Evolutionary conservation across 2,329 filamentous ascomycete species (phyloP).

Genomic region (Pyrenophora tritici-repentis): DNA sequence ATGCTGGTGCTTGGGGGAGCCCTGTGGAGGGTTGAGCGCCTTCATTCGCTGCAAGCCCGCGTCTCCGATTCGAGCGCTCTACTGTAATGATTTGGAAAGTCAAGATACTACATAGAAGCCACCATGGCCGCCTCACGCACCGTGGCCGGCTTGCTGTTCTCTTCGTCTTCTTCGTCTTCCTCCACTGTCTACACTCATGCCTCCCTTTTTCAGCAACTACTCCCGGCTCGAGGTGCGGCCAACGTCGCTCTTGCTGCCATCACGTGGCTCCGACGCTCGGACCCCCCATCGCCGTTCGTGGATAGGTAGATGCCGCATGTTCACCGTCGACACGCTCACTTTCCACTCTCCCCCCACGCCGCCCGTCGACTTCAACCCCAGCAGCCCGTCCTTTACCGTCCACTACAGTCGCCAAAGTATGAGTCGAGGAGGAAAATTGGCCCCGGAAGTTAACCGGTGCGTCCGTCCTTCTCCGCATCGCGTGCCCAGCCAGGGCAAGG

Average conservation of each 20-base stretch:
- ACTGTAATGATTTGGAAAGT: neutral
- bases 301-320: constrained; percentile 11
- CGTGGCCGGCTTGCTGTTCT: no score
- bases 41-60: constrained; percentile 30
- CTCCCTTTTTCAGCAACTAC: neutral
- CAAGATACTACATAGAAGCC: neutral
- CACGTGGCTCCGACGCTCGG: constrained; percentile 11
- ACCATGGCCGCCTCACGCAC: no score
- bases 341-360: constrained; percentile 13
- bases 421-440: constrained; percentile 96
- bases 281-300: constrained; percentile 9
- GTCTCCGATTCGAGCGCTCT: constrained; percentile 27
- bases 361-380: constrained; percentile 20
- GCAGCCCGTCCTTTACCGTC: constrained; percentile 29
- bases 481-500: constrained; percentile 21
- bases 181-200: neutral
- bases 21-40: constrained; percentile 12
- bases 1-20: constrained; percentile 9
- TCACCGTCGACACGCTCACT: constrained; percentile 9
- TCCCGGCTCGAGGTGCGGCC: neutral
- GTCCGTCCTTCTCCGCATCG: constrained; percentile 45
- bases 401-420: constrained; percentile 66
- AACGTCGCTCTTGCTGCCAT: neutral
- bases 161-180: no score
- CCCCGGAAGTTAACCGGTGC: constrained; percentile 98